Percentiles rank a stretch among this genome's conserved stretches.
Evolutionary conservation across 306 rosid species (phyloP).

Genomic region (Abrus precatorius): DNA sequence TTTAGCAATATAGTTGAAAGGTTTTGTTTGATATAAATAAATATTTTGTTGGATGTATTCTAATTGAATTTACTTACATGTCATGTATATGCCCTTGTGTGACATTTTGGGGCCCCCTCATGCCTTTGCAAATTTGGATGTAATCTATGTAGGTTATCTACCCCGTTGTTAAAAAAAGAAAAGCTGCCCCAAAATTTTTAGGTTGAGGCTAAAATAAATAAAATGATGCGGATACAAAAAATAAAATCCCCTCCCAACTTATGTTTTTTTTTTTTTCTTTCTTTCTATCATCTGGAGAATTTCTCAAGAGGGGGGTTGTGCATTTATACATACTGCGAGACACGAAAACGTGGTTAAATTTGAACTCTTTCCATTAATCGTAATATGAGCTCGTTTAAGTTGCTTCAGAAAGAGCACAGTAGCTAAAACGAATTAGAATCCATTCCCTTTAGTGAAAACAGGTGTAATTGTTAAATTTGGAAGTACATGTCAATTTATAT

Average conservation of each 20-base stretch:
- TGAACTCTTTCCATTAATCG: background rate
- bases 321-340: background rate
- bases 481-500: too few relatives aligned
- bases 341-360: background rate
- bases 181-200: constrained; percentile 24
- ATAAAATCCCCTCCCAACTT: background rate
- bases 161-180: background rate
- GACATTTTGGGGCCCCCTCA: constrained; percentile 43
- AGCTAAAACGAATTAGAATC: too few relatives aligned
- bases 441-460: too few relatives aligned
- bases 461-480: too few relatives aligned
- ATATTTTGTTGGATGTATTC: constrained; percentile 51
- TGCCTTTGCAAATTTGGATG: constrained; percentile 43
- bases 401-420: too few relatives aligned
- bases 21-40: constrained; percentile 45
- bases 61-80: constrained; percentile 47
- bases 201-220: constrained; percentile 20
- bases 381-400: too few relatives aligned
- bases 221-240: background rate
- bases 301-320: background rate
- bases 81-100: constrained; percentile 53
- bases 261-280: background rate
- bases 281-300: background rate
- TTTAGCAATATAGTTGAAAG: constrained; percentile 50
- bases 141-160: constrained; percentile 33